A percentile compares a stretch with the other conserved stretches of the same genome.
phyloP scores from a whole-genome alignment of 1,284 basidiomycete species.

The Boletus semigastroideus region DNA sequence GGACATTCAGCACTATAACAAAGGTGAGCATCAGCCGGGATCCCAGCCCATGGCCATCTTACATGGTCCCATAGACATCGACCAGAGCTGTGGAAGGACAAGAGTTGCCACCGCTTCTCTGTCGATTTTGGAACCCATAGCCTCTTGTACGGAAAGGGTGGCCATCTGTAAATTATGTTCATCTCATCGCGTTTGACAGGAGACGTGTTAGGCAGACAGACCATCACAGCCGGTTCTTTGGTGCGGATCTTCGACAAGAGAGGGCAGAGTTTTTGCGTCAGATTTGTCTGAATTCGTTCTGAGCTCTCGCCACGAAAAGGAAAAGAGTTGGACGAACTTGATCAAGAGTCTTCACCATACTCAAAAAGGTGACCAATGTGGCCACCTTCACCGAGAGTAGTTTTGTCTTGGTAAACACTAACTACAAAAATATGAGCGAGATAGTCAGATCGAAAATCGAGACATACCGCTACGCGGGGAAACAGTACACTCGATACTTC shows the following conservation, averaged over 20 bases:
- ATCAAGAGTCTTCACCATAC: slow-evolving; percentile 94
- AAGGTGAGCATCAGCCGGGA: background rate
- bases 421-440: slow-evolving; percentile 43
- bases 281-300: slow-evolving; percentile 52
- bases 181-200: slow-evolving; percentile 1
- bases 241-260: slow-evolving; percentile 93
- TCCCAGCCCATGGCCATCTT: slow-evolving; percentile 32
- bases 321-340: slow-evolving; percentile 51
- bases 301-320: slow-evolving; percentile 1
- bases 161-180: slow-evolving; percentile 62
- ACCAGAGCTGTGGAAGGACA: slow-evolving; percentile 92
- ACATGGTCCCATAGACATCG: slow-evolving; percentile 96
- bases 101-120: slow-evolving; percentile 92
- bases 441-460: background rate
- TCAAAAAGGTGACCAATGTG: slow-evolving; percentile 84
- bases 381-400: slow-evolving; percentile 87
- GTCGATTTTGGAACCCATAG: slow-evolving; percentile 95
- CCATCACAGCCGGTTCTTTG: slow-evolving; percentile 90
- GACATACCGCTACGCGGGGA: slow-evolving; percentile 81
- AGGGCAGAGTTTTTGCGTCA: slow-evolving; percentile 95
- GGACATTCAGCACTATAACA: slow-evolving; percentile 74
- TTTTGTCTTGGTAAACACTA: slow-evolving; percentile 88
- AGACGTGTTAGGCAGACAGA: slow-evolving; percentile 33
- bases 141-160: slow-evolving; percentile 91
- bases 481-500: slow-evolving; percentile 86